These are phyloP conservation scores for Aspergillus glaucus DNA, from an alignment of 2,329 filamentous ascomycete species.

Conservation along the genomic window DNA sequence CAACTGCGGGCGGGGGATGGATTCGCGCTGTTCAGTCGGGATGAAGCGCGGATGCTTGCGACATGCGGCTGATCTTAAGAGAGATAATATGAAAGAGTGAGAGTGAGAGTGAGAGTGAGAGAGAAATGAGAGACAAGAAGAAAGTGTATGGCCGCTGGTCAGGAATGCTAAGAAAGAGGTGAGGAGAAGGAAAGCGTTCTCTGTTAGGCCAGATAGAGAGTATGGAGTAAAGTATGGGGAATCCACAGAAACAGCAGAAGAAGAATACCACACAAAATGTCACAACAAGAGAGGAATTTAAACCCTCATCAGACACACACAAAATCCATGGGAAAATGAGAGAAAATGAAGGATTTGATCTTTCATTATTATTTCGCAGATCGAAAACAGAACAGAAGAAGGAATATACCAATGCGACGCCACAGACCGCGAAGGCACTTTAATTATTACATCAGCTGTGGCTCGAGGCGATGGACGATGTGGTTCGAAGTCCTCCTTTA, in stretches of 20 bases:
- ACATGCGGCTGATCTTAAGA: too few relatives aligned
- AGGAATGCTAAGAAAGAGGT: constrained; percentile 1
- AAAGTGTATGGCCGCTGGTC: not conserved
- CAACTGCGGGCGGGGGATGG: constrained; percentile 8
- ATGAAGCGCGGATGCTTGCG: too few relatives aligned
- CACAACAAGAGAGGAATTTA: too few relatives aligned
- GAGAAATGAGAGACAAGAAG: not conserved
- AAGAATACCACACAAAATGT: too few relatives aligned
- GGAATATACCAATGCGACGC: not conserved
- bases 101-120: too few relatives aligned
- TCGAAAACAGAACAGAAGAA: constrained; percentile 2
- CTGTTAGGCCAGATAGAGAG: too few relatives aligned
- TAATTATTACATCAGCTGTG: constrained; percentile 1
- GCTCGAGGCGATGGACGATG: not conserved
- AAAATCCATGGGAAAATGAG: too few relatives aligned
- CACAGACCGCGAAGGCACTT: not conserved
- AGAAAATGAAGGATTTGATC: too few relatives aligned
- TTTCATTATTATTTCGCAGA: not conserved
- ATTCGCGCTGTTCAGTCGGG: constrained; percentile 1
- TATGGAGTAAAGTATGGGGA: too few relatives aligned
- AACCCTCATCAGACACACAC: too few relatives aligned
- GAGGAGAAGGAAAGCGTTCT: not conserved
- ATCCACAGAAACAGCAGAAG: too few relatives aligned
- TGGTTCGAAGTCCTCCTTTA: too few relatives aligned
- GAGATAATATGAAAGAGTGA: not conserved